Evolutionary conservation across 176 grass and related monocot genomes (phyloP).

Genomic region (Melocanna baccifera): DNA sequence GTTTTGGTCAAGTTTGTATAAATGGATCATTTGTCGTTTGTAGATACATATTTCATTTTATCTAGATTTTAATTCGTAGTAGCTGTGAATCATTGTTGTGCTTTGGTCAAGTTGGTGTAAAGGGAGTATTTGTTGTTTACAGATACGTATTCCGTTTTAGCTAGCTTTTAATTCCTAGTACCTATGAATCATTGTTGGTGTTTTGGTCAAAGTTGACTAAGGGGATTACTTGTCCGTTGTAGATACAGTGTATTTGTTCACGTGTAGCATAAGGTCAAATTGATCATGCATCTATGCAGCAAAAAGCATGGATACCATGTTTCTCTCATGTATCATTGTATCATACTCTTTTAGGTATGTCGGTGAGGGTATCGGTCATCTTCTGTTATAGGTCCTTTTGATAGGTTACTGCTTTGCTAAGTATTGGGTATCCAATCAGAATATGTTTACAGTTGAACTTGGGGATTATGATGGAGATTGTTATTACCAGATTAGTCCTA

Average conservation of each 20-base stretch:
- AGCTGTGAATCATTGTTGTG: neutral
- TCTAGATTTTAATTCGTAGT: neutral
- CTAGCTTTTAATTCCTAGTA: neutral
- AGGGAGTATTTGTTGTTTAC: neutral
- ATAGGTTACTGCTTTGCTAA: neutral
- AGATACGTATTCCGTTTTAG: neutral
- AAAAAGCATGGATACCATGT: neutral
- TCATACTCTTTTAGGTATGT: neutral
- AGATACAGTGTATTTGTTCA: neutral
- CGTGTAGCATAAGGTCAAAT: neutral
- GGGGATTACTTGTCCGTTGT: neutral
- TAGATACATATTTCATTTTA: neutral
- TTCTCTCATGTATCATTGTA: neutral
- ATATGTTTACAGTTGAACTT: neutral
- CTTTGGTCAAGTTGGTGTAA: neutral
- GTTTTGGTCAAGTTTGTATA: neutral
- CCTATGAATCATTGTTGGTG: neutral
- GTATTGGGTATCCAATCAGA: neutral
- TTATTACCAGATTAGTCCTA: constrained; percentile 4
- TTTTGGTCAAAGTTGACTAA: neutral
- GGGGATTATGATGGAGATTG: neutral
- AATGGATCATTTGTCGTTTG: neutral
- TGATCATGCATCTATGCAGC: neutral
- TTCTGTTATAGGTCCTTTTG: neutral
- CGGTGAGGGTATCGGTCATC: neutral